phyloP scores from a whole-genome alignment of 192 early-diverging fungal genomes.

The Mortierella claussenii region DNA sequence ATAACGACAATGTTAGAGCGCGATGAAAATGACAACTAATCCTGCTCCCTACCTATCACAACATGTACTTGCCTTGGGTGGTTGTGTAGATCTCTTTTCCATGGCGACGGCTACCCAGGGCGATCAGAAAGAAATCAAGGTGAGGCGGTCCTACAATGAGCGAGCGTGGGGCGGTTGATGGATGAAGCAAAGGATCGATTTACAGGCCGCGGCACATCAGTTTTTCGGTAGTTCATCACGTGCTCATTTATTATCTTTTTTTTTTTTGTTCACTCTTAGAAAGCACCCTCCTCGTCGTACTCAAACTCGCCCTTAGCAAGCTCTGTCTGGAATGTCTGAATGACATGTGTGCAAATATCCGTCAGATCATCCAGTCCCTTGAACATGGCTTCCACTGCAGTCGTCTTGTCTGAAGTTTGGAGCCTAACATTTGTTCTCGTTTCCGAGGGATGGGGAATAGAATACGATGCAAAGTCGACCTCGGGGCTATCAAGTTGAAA shows the following conservation, averaged over 20 bases:
- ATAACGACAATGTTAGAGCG: background rate
- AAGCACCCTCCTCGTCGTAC: slow-evolving; percentile 52
- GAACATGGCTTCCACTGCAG: slow-evolving; percentile 84
- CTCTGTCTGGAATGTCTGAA: slow-evolving; percentile 68
- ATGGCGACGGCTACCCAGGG: slow-evolving; percentile 2
- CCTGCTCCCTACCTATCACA: background rate
- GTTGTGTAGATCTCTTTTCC: slow-evolving; percentile 28
- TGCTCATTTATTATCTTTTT: too few relatives aligned
- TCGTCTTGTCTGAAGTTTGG: slow-evolving; percentile 87
- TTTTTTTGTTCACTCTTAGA: too few relatives aligned
- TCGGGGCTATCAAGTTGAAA: slow-evolving; percentile 67
- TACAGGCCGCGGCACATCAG: too few relatives aligned
- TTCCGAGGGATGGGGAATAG: slow-evolving; percentile 97
- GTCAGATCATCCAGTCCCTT: slow-evolving; percentile 90
- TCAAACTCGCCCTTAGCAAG: slow-evolving; percentile 68
- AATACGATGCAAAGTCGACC: slow-evolving; percentile 95
- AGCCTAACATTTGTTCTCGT: slow-evolving; percentile 91
- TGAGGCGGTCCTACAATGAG: too few relatives aligned
- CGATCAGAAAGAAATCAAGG: background rate
- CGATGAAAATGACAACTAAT: background rate
- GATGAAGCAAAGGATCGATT: too few relatives aligned
- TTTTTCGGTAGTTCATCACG: too few relatives aligned
- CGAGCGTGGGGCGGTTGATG: too few relatives aligned
- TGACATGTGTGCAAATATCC: slow-evolving; percentile 75
- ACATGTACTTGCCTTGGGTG: slow-evolving; percentile 12